Percentiles rank a stretch among this genome's conserved stretches.
Conservation (phyloP, 306 rosid genomes). For the Cyclanthera cordifolia region DNA sequence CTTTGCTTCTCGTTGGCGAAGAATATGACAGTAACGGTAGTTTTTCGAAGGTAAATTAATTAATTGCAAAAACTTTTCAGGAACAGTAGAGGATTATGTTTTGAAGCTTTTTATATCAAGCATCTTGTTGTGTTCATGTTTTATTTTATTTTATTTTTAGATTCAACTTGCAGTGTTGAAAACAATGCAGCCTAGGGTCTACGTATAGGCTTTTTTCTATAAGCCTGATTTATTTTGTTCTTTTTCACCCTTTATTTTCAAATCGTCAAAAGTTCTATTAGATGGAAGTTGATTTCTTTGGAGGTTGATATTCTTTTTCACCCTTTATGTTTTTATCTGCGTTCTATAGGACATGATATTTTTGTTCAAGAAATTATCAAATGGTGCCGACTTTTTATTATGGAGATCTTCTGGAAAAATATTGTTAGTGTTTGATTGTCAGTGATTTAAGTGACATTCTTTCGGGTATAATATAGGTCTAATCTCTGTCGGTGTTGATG, state of each 20-base stretch:
- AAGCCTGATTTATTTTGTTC: background rate
- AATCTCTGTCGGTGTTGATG: background rate
- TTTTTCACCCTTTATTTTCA: background rate
- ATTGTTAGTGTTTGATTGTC: background rate
- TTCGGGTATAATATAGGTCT: background rate
- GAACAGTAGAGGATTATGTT: slow-evolving; percentile 29
- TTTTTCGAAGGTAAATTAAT: slow-evolving; percentile 50
- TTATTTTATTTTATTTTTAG: background rate
- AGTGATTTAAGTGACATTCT: background rate
- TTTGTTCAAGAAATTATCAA: background rate
- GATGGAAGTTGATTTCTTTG: background rate
- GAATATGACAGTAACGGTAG: slow-evolving; percentile 53
- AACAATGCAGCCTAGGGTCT: background rate
- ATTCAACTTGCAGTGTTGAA: background rate
- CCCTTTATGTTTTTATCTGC: no score
- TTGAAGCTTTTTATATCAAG: slow-evolving; percentile 10
- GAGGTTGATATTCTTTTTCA: background rate
- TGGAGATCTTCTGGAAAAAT: background rate
- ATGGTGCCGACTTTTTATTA: background rate
- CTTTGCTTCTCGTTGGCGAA: slow-evolving; percentile 67
- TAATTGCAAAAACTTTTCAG: slow-evolving; percentile 48
- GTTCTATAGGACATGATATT: no score
- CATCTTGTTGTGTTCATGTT: slow-evolving; percentile 8
- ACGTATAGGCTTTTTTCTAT: background rate
- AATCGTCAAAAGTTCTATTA: background rate